Conservation (phyloP, 352 stramenopile species). For the Stramenopiles sp. region DNA sequence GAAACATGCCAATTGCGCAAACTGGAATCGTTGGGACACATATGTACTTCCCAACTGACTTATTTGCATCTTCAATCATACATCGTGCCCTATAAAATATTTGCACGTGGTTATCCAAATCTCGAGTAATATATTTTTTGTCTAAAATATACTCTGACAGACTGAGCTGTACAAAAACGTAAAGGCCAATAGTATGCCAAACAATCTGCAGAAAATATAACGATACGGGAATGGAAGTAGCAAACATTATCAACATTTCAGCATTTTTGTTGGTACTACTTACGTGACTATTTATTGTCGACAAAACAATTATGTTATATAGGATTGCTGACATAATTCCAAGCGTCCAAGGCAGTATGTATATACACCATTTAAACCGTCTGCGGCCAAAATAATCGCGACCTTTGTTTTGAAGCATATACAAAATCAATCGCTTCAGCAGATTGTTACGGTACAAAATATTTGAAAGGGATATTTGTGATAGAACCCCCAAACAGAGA, state of each 20-base stretch:
- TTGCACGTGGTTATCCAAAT: not conserved
- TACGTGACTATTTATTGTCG: too few relatives aligned
- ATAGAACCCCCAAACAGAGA: not conserved
- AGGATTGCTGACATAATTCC: too few relatives aligned
- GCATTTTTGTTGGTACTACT: too few relatives aligned
- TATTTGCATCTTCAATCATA: not conserved
- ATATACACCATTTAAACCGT: not conserved
- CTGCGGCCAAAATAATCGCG: not conserved
- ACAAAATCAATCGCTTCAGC: not conserved
- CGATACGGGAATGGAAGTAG: too few relatives aligned
- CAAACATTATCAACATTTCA: not conserved
- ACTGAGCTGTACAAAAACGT: not conserved
- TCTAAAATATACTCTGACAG: not conserved
- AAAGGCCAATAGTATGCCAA: not conserved
- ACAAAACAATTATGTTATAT: too few relatives aligned
- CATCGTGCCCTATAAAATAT: not conserved
- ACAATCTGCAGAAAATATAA: conserved; percentile 1
- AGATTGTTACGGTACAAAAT: not conserved
- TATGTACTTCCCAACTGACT: not conserved
- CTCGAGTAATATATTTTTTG: not conserved
- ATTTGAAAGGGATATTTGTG: not conserved
- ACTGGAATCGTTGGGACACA: not conserved
- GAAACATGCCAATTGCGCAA: not conserved
- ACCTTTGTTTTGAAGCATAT: not conserved
- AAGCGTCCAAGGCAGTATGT: too few relatives aligned